Evolutionary conservation across 768 basidiomycete species (phyloP).

Genomic region (Tricholomella constricta): DNA sequence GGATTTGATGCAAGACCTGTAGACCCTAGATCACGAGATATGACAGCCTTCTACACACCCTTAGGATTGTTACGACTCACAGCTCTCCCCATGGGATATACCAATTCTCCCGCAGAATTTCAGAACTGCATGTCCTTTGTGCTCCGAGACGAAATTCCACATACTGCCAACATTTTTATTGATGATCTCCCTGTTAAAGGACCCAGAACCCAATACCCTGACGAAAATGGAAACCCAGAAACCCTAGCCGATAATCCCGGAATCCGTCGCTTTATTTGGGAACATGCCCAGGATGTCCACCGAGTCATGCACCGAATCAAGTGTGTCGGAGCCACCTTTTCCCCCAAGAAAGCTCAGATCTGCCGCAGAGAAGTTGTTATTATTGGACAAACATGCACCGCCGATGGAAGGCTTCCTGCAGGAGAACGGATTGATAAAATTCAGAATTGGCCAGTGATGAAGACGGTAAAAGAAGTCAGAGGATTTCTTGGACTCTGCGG

Average conservation of each 20-base stretch:
- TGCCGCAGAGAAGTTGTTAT: constrained; percentile 23
- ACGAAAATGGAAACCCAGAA: constrained; percentile 22
- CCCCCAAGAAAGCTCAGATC: constrained; percentile 29
- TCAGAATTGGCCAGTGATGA: constrained; percentile 24
- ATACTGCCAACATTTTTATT: constrained; percentile 28
- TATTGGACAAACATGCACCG: constrained; percentile 35
- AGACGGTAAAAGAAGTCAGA: constrained; percentile 22
- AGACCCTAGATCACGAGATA: constrained; percentile 31
- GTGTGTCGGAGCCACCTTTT: constrained; percentile 33
- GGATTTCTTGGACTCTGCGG: constrained; percentile 29
- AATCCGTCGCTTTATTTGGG: constrained; percentile 36
- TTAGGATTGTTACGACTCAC: constrained; percentile 28
- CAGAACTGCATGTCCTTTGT: constrained; percentile 26
- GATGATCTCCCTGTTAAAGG: constrained; percentile 36
- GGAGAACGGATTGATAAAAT: constrained; percentile 25
- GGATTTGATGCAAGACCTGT: neutral
- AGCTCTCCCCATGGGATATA: constrained; percentile 41
- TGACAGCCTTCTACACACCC: constrained; percentile 44
- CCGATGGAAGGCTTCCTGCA: constrained; percentile 30
- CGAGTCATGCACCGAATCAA: constrained; percentile 30
- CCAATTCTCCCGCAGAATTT: constrained; percentile 27
- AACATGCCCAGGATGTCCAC: constrained; percentile 32
- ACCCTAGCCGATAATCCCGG: constrained; percentile 31
- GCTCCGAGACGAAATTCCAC: constrained; percentile 31
- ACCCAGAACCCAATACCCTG: constrained; percentile 27